phyloP scores from a whole-genome alignment of 371 early-diverging fungal genomes.

The Mortierella sp. region DNA sequence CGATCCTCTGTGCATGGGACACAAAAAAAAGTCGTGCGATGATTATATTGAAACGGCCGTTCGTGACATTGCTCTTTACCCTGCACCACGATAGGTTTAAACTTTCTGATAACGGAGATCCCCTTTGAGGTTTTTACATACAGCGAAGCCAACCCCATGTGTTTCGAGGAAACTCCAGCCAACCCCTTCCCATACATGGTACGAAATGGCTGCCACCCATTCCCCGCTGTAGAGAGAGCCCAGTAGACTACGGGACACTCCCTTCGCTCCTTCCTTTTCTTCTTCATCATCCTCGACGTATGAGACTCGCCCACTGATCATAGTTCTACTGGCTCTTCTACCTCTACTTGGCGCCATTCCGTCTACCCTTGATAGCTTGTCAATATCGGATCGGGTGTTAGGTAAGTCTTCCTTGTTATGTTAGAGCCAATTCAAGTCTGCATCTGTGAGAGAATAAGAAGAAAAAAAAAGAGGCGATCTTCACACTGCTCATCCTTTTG shows the following conservation, averaged over 20 bases:
- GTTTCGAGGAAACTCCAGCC: slow-evolving; percentile 78
- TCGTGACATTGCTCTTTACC: not conserved
- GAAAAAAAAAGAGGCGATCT: not conserved
- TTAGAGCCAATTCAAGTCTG: not conserved
- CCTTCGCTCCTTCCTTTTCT: not conserved
- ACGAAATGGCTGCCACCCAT: slow-evolving; percentile 9
- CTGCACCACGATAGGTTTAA: slow-evolving; percentile 67
- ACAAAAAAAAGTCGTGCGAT: not conserved
- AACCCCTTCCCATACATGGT: slow-evolving; percentile 87
- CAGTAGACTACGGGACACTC: not conserved
- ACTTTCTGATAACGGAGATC: slow-evolving; percentile 92
- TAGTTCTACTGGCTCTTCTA: no score
- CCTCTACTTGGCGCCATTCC: not conserved
- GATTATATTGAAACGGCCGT: not conserved
- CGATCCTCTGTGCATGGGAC: not conserved
- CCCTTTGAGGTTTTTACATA: slow-evolving; percentile 97
- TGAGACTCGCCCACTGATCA: no score
- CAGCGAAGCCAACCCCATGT: slow-evolving; percentile 79
- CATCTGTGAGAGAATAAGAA: not conserved
- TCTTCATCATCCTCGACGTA: not conserved
- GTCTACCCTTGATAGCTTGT: slow-evolving; percentile 67
- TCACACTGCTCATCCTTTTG: not conserved
- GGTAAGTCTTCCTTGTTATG: slow-evolving; percentile 47
- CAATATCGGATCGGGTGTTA: slow-evolving; percentile 93
- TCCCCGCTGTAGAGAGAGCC: not conserved